These are phyloP conservation scores for Metschnikowia aberdeeniae DNA, from an alignment of 805 yeast species.

Conservation along the genomic window DNA sequence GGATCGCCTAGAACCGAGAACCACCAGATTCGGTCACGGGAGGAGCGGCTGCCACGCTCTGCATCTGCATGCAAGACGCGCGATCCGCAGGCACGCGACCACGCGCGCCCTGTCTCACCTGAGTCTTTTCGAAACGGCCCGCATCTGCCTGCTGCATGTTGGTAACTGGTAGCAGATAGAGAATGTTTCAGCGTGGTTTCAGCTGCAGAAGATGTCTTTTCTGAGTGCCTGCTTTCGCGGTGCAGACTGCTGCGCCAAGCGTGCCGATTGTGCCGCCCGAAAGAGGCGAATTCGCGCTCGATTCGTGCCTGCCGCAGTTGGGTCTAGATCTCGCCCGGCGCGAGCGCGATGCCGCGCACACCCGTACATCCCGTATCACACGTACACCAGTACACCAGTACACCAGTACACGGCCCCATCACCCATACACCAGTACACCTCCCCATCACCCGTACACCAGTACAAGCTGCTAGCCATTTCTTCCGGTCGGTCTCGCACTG, in stretches of 20 bases:
- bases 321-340: not conserved
- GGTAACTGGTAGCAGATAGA: too few species aligned
- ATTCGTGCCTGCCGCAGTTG: not conserved
- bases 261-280: not conserved
- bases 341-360: not conserved
- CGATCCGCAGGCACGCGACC: not conserved
- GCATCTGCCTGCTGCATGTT: too few species aligned
- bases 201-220: too few species aligned
- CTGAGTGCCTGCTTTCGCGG: too few species aligned
- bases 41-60: not conserved
- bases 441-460: too few species aligned
- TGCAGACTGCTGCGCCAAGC: not conserved
- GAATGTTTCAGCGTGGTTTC: too few species aligned
- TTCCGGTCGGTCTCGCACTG: not conserved
- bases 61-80: not conserved
- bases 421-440: not conserved
- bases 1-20: too few species aligned
- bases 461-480: not conserved
- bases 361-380: not conserved
- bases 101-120: not conserved
- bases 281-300: not conserved
- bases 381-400: not conserved
- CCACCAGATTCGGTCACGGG: not conserved
- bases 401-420: too few species aligned
- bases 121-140: too few species aligned